Percentiles rank a stretch among this genome's conserved stretches.
Conservation (phyloP, 2,329 filamentous ascomycete genomes). For the Ophiocordyceps sinensis region DNA sequence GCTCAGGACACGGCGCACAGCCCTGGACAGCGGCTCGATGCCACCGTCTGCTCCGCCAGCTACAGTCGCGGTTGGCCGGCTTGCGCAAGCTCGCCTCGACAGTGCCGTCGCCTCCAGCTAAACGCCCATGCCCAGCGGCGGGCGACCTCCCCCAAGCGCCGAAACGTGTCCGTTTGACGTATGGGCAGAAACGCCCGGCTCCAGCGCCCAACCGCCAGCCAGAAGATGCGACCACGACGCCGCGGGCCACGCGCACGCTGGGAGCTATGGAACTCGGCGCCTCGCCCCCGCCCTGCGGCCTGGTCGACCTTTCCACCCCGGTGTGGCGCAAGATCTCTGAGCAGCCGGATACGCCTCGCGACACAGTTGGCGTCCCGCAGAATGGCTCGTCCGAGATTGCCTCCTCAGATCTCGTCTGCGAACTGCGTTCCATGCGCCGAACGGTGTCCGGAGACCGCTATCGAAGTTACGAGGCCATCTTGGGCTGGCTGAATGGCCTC, state of each 20-base stretch:
- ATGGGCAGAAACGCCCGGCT: slow-evolving; percentile 9
- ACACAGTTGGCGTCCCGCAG: neutral
- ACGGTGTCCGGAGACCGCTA: slow-evolving; percentile 10
- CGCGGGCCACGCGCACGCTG: slow-evolving; percentile 13
- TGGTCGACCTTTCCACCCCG: slow-evolving; percentile 15
- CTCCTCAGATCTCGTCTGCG: slow-evolving; percentile 6
- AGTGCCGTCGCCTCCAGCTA: slow-evolving; percentile 5
- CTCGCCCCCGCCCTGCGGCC: slow-evolving; percentile 10
- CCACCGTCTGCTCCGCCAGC: slow-evolving; percentile 29
- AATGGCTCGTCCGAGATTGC: neutral
- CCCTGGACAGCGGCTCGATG: slow-evolving; percentile 34
- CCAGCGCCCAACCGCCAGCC: neutral
- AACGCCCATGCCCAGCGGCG: slow-evolving; percentile 6
- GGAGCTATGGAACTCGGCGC: slow-evolving; percentile 14
- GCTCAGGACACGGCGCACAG: slow-evolving; percentile 8
- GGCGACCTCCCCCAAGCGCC: slow-evolving; percentile 2
- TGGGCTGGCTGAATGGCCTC: slow-evolving; percentile 15
- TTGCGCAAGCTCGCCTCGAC: slow-evolving; percentile 20
- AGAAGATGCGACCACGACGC: slow-evolving; percentile 9
- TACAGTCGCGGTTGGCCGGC: slow-evolving; percentile 26
- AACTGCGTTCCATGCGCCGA: slow-evolving; percentile 11
- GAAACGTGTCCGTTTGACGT: slow-evolving; percentile 17
- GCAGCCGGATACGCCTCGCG: slow-evolving; percentile 3
- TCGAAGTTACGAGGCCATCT: slow-evolving; percentile 18
- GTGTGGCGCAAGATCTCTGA: slow-evolving; percentile 13